These are phyloP conservation scores for Tubosaeta sp. DNA, from an alignment of 768 basidiomycete species.

Conservation along the genomic window DNA sequence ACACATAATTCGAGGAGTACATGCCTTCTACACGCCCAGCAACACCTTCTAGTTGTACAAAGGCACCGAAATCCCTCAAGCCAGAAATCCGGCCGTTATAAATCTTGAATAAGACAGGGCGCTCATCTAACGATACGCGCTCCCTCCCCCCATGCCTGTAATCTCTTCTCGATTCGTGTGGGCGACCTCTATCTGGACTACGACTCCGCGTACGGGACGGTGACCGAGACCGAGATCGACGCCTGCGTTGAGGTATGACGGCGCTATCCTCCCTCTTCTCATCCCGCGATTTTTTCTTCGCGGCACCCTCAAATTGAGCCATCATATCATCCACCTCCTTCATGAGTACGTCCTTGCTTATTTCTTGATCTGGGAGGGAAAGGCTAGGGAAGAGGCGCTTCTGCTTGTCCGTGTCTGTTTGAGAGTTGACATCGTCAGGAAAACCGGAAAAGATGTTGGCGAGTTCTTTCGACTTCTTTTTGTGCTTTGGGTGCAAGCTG, in stretches of 20 bases:
- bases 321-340: conserved; percentile 90
- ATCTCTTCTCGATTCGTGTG: conserved; percentile 39
- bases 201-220: conserved; percentile 49
- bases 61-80: conserved; percentile 94
- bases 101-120: conserved; percentile 89
- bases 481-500: conserved; percentile 94
- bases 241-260: conserved; percentile 59
- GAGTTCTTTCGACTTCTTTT: conserved; percentile 50
- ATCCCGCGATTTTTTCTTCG: conserved; percentile 52
- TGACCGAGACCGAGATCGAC: conserved; percentile 41
- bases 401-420: conserved; percentile 65
- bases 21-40: conserved; percentile 84
- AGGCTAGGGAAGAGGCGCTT: conserved; percentile 89
- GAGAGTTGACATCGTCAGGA: conserved; percentile 29
- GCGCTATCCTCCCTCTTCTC: conserved; percentile 42
- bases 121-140: conserved; percentile 57
- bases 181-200: conserved; percentile 58
- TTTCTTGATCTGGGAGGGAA: conserved; percentile 68
- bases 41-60: conserved; percentile 86
- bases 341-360: conserved; percentile 76
- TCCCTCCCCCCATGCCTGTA: conserved; percentile 38
- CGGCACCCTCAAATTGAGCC: conserved; percentile 63
- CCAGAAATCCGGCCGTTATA: conserved; percentile 84
- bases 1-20: conserved; percentile 18
- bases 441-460: conserved; percentile 35